Evolutionary conservation across 192 early-diverging fungal species (phyloP), one percentile per base, ranked within the genome.

Genomic region (Mortierella hygrophila): DNA sequence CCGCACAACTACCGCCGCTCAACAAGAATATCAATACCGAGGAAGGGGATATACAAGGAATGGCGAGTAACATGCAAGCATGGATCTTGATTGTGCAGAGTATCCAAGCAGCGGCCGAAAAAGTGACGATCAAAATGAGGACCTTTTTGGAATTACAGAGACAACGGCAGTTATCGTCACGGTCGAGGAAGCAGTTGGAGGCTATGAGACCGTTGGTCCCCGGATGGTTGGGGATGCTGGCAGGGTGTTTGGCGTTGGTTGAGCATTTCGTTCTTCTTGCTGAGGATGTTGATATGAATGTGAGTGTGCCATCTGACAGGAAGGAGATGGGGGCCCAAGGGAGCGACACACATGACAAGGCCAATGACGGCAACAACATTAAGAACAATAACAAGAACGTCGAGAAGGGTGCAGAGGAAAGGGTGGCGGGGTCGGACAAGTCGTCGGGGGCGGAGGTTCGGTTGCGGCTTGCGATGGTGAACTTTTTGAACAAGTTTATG

Each of bases 401-500:
- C 1, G 38, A 47, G 23, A 72, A 72, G 4, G 20, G 40, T 1
- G n/a, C 47, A 18, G 42, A 44, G 8, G n/a, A 1, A 9, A 77
- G 35, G 18, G 63, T 3, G 18, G 9, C 11, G 1, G 68, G 73
- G 0, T 16, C 63, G 4, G 83, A 85, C 38, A 65, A 52, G 60
- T 73, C 78, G 11, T 77, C 60, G 10, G 35, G 9, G 18, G 69
- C 16, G 4, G 79, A 81, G 42, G 81, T 85, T 35, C 52, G 44
- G 68, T 23, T 86, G 29, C 46, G 84, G n/a, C 46, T 74, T 1
- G 71, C 42, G 69, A 47, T 86, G 4, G 77, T 79, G 49, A 81
- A 63, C 49, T 86, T 86, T 73, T 72, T 86, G 47, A 79, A 86
- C 70, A 80, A 86, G 76, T 86, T 81, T 57, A 71, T 73, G 6